phyloP scores from a whole-genome alignment of 1,139 yeast species.

The Saccharomycopsis hybrid region DNA sequence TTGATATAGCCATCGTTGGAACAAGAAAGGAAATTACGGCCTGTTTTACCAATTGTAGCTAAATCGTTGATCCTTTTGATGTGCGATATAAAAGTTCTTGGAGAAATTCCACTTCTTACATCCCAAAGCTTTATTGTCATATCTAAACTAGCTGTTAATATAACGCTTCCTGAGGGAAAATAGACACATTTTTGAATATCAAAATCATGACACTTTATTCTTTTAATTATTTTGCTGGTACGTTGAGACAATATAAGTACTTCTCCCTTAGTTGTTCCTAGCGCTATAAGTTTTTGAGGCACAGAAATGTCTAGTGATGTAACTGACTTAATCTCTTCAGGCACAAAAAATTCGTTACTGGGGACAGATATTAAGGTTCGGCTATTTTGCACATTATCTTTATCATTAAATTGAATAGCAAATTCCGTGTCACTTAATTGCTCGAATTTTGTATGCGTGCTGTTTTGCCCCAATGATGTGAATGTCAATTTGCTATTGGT shows the following conservation, averaged over 20 bases:
- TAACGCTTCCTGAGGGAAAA: conserved; percentile 58
- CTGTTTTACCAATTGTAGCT: conserved; percentile 45
- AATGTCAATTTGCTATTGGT: neutral
- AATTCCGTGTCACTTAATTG: too few relatives aligned
- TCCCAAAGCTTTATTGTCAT: conserved; percentile 55
- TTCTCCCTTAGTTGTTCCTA: conserved; percentile 7
- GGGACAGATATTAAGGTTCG: neutral
- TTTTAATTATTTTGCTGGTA: neutral
- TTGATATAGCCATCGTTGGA: conserved; percentile 47
- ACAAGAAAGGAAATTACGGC: conserved; percentile 54
- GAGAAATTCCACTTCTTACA: conserved; percentile 37
- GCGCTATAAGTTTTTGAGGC: neutral
- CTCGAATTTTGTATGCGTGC: too few relatives aligned
- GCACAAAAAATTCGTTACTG: neutral
- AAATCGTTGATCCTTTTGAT: conserved; percentile 39
- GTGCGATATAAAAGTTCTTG: conserved; percentile 47
- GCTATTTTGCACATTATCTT: neutral
- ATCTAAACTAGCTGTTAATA: conserved; percentile 51
- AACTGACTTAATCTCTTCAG: neutral
- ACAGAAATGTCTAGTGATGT: conserved; percentile 8
- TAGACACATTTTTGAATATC: conserved; percentile 37
- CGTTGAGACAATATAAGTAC: conserved; percentile 5
- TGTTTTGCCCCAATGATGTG: neutral
- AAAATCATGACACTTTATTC: conserved; percentile 8
- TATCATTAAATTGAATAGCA: too few relatives aligned